A percentile compares a stretch with the other conserved stretches of the same genome.
These are phyloP conservation scores for Theobroma grandiflorum DNA, from an alignment of 441 rosid genomes.

Conservation along the genomic window DNA sequence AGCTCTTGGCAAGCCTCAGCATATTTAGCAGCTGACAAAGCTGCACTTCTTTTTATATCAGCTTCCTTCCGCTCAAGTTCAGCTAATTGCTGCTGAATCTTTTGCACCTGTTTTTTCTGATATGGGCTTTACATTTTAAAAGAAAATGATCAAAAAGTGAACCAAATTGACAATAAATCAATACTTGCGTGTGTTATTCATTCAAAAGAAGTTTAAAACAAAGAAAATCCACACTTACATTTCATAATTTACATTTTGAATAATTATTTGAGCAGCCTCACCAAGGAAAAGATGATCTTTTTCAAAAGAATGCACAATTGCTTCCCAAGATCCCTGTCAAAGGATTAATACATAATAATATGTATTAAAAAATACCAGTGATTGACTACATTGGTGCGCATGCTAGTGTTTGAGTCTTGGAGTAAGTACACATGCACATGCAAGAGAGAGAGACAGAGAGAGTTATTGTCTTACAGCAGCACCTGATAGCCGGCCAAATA, in stretches of 20 bases:
- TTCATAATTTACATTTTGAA: constrained; percentile 92
- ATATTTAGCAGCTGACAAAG: constrained; percentile 85
- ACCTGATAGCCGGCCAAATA: constrained; percentile 94
- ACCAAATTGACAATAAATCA: constrained; percentile 12
- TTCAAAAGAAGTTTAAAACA: constrained; percentile 23
- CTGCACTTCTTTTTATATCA: constrained; percentile 87
- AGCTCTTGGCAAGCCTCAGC: constrained; percentile 96
- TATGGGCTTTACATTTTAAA: constrained; percentile 67
- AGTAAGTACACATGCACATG: neutral
- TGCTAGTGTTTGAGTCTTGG: constrained; percentile 3
- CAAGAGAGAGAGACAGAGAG: neutral
- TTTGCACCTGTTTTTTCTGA: constrained; percentile 96
- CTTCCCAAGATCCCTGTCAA: constrained; percentile 90
- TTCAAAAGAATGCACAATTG: constrained; percentile 80
- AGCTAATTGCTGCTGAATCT: constrained; percentile 86
- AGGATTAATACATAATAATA: constrained; percentile 1
- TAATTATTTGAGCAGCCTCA: constrained; percentile 92
- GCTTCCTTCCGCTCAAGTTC: constrained; percentile 97
- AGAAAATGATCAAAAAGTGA: constrained; percentile 23
- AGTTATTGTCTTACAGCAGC: constrained; percentile 74
- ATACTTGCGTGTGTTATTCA: neutral
- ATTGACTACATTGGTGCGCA: neutral
- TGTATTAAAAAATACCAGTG: neutral
- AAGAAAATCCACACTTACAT: constrained; percentile 61
- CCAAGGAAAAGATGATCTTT: constrained; percentile 93